Evolutionary conservation across 2,329 filamentous ascomycete species (phyloP).

Genomic region (Diaporthe helianthi): DNA sequence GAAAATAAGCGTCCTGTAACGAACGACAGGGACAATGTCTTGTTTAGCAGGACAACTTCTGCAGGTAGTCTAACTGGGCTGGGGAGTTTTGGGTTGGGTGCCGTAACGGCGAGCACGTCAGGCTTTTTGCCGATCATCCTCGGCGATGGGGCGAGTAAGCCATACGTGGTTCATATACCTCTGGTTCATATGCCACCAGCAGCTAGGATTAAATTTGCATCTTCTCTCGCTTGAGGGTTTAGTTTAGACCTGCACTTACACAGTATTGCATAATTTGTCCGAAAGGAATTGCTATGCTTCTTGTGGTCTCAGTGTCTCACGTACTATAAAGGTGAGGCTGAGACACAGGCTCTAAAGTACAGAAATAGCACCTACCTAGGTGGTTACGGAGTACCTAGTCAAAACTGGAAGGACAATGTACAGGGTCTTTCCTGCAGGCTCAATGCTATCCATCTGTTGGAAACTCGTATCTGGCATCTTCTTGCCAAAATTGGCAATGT

Average conservation of each 20-base stretch:
- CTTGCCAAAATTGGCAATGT: not conserved
- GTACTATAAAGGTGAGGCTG: not conserved
- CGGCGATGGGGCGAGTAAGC: not conserved
- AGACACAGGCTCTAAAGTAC: not conserved
- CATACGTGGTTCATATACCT: not conserved
- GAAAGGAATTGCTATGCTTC: not conserved
- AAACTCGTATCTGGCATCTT: not conserved
- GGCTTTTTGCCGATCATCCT: slow-evolving; percentile 16
- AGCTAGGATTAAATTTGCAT: not conserved
- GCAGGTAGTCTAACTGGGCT: too few species aligned
- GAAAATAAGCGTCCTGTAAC: too few species aligned
- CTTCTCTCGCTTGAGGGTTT: not conserved
- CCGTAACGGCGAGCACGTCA: slow-evolving; percentile 17
- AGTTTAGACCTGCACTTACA: too few species aligned
- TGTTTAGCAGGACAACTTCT: too few species aligned
- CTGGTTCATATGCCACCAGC: too few species aligned
- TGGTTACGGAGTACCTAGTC: too few species aligned
- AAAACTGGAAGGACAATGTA: not conserved
- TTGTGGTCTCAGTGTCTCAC: not conserved
- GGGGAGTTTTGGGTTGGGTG: not conserved
- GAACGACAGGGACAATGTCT: too few species aligned
- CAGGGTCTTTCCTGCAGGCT: not conserved
- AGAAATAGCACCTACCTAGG: too few species aligned
- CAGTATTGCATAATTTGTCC: not conserved
- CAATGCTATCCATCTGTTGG: not conserved